phyloP scores from a whole-genome alignment of 1,284 basidiomycete species.

The Pholiota adiposa region DNA sequence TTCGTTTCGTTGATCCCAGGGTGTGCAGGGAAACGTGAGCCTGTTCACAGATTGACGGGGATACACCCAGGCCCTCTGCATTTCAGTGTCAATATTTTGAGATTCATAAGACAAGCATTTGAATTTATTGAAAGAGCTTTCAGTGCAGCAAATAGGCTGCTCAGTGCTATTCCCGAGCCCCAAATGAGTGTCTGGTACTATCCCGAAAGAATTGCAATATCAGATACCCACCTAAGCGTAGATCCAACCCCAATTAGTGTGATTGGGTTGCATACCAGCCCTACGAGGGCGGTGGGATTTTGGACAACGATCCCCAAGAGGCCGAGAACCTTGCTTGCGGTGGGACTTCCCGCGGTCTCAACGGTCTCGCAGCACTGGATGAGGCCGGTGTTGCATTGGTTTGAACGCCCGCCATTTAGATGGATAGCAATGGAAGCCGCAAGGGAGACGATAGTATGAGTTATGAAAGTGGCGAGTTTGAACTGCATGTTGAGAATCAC shows the following conservation, averaged over 20 bases:
- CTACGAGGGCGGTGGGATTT: not conserved
- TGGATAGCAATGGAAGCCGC: conserved; percentile 26
- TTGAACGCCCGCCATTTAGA: not conserved
- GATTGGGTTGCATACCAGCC: conserved; percentile 11
- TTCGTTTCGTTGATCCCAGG: no score
- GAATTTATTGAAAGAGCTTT: not conserved
- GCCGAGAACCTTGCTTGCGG: not conserved
- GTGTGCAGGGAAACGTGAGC: not conserved
- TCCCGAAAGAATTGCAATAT: not conserved
- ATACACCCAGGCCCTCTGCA: conserved; percentile 1
- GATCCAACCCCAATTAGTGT: conserved; percentile 4
- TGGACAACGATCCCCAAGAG: not conserved
- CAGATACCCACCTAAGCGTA: conserved; percentile 3
- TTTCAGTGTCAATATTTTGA: not conserved
- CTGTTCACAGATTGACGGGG: not conserved
- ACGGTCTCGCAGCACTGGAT: conserved; percentile 1
- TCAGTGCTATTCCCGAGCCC: not conserved
- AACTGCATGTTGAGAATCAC: conserved; percentile 21
- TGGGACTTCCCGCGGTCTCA: not conserved
- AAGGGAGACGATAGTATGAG: conserved; percentile 21
- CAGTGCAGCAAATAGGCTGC: conserved; percentile 1
- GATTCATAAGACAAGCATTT: not conserved
- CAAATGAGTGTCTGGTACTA: no score
- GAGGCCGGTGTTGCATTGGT: conserved; percentile 3
- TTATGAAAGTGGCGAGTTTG: conserved; percentile 21